Conservation (phyloP, 2,329 filamentous ascomycete species). For the Hypoxylon sp. region DNA sequence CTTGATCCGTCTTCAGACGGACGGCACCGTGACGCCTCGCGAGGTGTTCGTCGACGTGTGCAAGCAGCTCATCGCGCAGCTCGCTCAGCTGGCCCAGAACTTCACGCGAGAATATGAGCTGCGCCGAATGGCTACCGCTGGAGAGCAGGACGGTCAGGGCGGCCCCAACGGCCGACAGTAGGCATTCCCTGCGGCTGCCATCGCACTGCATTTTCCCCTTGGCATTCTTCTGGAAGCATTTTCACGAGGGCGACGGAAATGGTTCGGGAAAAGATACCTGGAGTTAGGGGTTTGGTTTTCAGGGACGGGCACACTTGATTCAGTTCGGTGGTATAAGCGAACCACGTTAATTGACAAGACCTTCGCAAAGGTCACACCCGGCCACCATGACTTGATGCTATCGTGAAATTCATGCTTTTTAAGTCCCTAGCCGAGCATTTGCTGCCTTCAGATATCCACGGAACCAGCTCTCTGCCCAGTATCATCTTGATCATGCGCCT, state of each 20-base stretch:
- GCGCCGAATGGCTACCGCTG: slow-evolving; percentile 80
- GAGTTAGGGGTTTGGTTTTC: slow-evolving; percentile 28
- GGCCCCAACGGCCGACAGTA: slow-evolving; percentile 42
- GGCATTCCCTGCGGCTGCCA: neutral
- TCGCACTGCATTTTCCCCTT: neutral
- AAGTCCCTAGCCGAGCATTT: neutral
- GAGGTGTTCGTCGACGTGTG: slow-evolving; percentile 84
- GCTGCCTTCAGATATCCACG: neutral
- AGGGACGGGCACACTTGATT: neutral
- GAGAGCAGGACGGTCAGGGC: slow-evolving; percentile 57
- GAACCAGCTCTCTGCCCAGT: neutral
- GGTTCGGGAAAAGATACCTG: slow-evolving; percentile 25
- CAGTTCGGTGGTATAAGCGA: slow-evolving; percentile 3
- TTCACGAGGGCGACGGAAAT: slow-evolving; percentile 20
- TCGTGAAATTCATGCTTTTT: slow-evolving; percentile 3
- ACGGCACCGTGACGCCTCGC: slow-evolving; percentile 86
- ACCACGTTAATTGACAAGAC: slow-evolving; percentile 5
- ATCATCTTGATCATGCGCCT: slow-evolving; percentile 38
- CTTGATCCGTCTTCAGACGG: slow-evolving; percentile 85
- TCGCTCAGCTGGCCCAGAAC: slow-evolving; percentile 81
- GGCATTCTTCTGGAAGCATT: neutral
- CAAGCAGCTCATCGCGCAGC: slow-evolving; percentile 81
- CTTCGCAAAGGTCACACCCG: neutral
- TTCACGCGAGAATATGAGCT: slow-evolving; percentile 94
- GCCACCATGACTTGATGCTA: neutral